phyloP scores from a whole-genome alignment of 148 eudicot genomes.

The Mesembryanthemum crystallinum region DNA sequence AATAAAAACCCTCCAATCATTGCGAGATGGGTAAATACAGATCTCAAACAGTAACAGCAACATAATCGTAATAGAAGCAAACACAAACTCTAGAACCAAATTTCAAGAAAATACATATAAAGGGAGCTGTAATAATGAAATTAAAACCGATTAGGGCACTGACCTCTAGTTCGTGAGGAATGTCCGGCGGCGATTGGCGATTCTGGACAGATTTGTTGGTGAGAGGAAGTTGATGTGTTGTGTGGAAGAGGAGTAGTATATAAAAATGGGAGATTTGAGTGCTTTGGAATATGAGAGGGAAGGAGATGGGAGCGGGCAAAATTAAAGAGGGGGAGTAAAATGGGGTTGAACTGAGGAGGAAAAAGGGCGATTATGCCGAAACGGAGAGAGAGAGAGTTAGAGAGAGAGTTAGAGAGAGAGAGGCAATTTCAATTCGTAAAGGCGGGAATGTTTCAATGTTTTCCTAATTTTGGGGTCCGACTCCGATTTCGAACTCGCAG shows the following conservation, averaged over 20 bases:
- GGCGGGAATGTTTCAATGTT: slow-evolving; percentile 15
- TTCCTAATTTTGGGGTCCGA: not conserved
- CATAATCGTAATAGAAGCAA: not conserved
- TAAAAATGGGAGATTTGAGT: too few relatives aligned
- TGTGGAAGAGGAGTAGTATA: too few relatives aligned
- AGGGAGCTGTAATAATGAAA: too few relatives aligned
- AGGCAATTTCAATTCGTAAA: slow-evolving; percentile 6
- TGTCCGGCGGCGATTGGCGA: not conserved
- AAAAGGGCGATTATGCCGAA: too few relatives aligned
- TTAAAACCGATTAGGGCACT: not conserved
- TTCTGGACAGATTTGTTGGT: too few relatives aligned
- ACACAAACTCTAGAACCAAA: not conserved
- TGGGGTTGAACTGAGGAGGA: too few relatives aligned
- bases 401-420: too few relatives aligned
- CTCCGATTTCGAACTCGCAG: too few relatives aligned
- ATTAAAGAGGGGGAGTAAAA: too few relatives aligned
- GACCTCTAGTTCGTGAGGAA: not conserved
- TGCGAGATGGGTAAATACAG: not conserved
- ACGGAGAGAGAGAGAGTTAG: too few relatives aligned
- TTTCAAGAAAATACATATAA: not conserved
- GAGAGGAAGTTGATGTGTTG: too few relatives aligned
- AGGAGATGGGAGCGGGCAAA: too few relatives aligned
- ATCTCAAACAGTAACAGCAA: not conserved
- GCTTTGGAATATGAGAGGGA: not conserved
- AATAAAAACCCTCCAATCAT: not conserved